Evolutionary conservation across 345 rosid genomes (phyloP).

Genomic region (Pugionium dolabratum): DNA sequence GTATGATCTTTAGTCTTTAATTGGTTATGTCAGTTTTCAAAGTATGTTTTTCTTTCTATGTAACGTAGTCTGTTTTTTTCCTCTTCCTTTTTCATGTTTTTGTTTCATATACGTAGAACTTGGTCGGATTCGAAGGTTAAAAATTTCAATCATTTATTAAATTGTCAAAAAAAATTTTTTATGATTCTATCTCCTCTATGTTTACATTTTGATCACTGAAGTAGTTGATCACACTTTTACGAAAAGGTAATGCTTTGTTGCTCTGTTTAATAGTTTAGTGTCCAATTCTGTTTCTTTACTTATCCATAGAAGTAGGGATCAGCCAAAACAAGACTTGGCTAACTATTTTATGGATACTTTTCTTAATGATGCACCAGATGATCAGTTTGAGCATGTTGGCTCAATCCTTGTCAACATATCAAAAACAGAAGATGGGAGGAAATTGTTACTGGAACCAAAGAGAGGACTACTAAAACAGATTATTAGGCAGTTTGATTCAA

Average conservation of each 20-base stretch:
- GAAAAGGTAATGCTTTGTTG: neutral
- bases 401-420: conserved; percentile 91
- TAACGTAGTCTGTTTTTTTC: neutral
- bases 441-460: conserved; percentile 72
- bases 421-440: conserved; percentile 78
- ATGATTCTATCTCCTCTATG: neutral
- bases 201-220: neutral
- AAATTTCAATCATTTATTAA: neutral
- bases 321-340: no score
- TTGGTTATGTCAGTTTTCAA: neutral
- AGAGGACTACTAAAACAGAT: conserved; percentile 82
- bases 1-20: conserved; percentile 37
- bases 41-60: neutral
- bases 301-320: neutral
- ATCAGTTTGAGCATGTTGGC: conserved; percentile 89
- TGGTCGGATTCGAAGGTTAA: neutral
- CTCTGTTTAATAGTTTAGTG: neutral
- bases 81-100: neutral
- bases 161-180: no score
- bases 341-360: neutral
- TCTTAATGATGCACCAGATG: conserved; percentile 51
- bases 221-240: neutral
- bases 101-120: conserved; percentile 1
- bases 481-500: conserved; percentile 77
- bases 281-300: neutral